Base-by-base conservation (phyloP, 1,284 basidiomycete species). In the Tilletiopsis washingtonensis region DNA sequence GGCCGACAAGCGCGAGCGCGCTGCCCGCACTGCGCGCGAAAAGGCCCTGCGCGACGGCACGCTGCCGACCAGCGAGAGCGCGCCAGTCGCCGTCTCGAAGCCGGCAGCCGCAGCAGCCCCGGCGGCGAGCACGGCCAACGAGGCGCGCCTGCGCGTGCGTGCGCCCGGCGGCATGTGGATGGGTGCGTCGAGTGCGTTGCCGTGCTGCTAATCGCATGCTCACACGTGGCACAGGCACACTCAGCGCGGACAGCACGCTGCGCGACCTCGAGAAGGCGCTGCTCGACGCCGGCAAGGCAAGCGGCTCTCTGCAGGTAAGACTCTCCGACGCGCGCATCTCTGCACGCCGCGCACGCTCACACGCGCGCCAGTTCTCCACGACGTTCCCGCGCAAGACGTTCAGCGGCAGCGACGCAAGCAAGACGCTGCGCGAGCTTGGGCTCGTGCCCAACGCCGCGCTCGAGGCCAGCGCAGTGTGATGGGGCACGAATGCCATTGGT, bases 361-460 rank as follows among this genome's bases (percentile, higher is more conserved):
- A 34, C 32, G 32, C 32, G 12, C 32, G 9, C 32, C 62, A 71
- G 62, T 69, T 73, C 53, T 67, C 63, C 15, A 67, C 62, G 17
- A 67, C 67, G 5, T 73, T 68, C 52, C 70, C 70, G 3, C 57
- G 70, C 34, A 68, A 67, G 48, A 51, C 59, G 29, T 73, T 64
- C 34, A 61, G 60, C 12, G 57, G 47, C 4, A 55, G 43, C n/a
- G 69, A 73, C 25, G 45, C 47, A 9, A 26, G 15, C 38, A 61
- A 67, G 57, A 64, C 67, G 40, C 56, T 73, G 19, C 43, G 60
- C 25, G 69, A 68, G 51, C 59, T 73, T 2, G 70, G 70, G 0
- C 54, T 73, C 5, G 67, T 71, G 7, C 70, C 70, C 29, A 73
- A 59, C 21, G 69, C 69, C 15, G 70, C 64, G 3, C 56, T 73